Conservation (phyloP, 2,329 filamentous ascomycete species). For the Cladophialophora psammophila region DNA sequence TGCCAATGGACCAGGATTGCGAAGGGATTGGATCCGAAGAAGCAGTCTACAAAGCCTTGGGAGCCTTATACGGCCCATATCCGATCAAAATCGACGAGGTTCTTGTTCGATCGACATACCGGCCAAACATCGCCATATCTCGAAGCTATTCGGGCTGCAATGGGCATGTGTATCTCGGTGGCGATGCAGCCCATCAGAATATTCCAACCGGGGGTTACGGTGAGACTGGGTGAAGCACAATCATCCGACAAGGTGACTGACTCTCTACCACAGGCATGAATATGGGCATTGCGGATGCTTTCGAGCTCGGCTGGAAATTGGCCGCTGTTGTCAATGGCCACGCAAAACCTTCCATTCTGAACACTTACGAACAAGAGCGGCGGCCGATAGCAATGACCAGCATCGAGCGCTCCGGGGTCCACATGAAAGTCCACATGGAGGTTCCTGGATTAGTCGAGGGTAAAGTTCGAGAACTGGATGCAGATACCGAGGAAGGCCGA, state of each 20-base stretch:
- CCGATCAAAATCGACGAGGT: constrained; percentile 46
- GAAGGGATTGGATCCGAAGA: constrained; percentile 11
- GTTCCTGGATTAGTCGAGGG: not conserved
- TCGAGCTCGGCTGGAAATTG: constrained; percentile 48
- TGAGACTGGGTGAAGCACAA: too few species aligned
- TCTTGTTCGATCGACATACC: constrained; percentile 42
- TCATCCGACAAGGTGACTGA: too few species aligned
- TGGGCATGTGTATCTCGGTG: constrained; percentile 42
- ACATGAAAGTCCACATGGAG: constrained; percentile 15
- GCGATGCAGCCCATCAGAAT: constrained; percentile 42
- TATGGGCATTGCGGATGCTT: constrained; percentile 46
- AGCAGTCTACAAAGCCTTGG: constrained; percentile 15
- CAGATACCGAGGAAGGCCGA: not conserved
- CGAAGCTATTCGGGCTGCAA: constrained; percentile 33
- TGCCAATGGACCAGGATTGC: constrained; percentile 36
- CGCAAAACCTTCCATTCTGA: constrained; percentile 39
- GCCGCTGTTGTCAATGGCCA: constrained; percentile 42
- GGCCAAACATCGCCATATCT: constrained; percentile 43
- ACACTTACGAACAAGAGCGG: constrained; percentile 44
- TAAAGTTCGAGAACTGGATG: not conserved
- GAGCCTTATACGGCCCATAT: constrained; percentile 18
- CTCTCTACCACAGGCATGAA: constrained; percentile 43
- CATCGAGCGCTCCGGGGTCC: constrained; percentile 39
- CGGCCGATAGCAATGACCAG: constrained; percentile 41
- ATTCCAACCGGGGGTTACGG: constrained; percentile 46